Evolutionary conservation across 768 basidiomycete species (phyloP), one percentile per base, ranked within the genome.

Genomic region (Leccinum subgranulosum): DNA sequence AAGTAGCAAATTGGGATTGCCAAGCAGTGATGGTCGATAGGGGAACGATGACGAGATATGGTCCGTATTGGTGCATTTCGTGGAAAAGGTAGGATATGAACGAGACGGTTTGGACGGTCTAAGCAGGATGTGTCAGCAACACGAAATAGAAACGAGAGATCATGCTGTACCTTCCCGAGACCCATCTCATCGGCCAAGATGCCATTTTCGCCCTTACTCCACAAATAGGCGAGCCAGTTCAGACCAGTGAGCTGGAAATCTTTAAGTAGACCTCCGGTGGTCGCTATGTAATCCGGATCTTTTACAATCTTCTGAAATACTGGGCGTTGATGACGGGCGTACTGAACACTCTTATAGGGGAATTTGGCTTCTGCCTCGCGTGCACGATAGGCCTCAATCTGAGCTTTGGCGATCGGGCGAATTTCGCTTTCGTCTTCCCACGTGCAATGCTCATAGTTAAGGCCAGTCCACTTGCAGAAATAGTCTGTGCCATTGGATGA

Each of bases 161-260:
- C 31, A 27, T 27, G 19, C 64, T 53, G 60, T 48, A 90, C 83
- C 84, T 99, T 99, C 54, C 97, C 97, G 25, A 99, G 88, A 71
- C 97, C 97, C 97, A 98, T 99, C 81, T 99, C 97, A 68, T 99
- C 97, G 1, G 97, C 97, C 34, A 99, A 77, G 58, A 99, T 97
- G 19, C 97, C 97, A 69, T 98, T 98, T 65, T 96, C 90, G 9
- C 92, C 92, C 64, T 92, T 86, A 62, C 83, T 86, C 97, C 97
- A 98, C 15, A 95, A 77, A 73, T 96, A 98, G 4, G 92, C 89
- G n/a, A 99, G 81, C 97, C 97, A 99, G 69, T 99, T 99, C 61
- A 99, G 80, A 23, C 97, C 97, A 3, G 94, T 97, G 41, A 98
- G 79, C 77, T 99, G 97, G 78, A 99, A 99, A 67, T 98, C 97